Conservation (phyloP, 202 grass and related monocot species). For the Digitaria exilis region DNA sequence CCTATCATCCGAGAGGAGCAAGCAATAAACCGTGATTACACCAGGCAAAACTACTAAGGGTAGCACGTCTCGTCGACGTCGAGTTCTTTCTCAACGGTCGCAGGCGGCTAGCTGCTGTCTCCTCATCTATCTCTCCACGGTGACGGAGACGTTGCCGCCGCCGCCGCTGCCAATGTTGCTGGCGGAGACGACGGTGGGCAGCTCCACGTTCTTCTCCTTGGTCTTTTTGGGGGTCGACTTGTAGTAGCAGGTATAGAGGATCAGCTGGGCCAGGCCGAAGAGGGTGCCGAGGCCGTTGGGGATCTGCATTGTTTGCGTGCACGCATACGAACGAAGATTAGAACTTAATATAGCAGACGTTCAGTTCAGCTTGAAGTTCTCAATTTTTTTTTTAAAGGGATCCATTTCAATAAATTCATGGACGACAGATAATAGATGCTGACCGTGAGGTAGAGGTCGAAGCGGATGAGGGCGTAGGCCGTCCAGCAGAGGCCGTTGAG, state of each 20-base stretch:
- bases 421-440: not conserved
- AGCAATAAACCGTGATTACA: not conserved
- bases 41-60: not conserved
- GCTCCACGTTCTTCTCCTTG: conserved; percentile 44
- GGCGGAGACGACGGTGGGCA: conserved; percentile 33
- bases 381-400: not conserved
- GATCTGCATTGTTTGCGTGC: no score
- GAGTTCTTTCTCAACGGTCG: conserved; percentile 16
- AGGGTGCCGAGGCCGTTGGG: not conserved
- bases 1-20: not conserved
- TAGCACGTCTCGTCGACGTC: not conserved
- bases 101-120: not conserved
- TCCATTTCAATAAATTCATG: not conserved
- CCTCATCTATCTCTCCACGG: conserved; percentile 12
- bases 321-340: not conserved
- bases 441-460: no score
- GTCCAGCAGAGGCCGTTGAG: no score
- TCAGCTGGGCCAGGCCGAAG: conserved; percentile 52
- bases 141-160: conserved; percentile 32
- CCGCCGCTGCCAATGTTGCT: not conserved
- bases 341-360: no score
- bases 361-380: not conserved
- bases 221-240: conserved; percentile 39
- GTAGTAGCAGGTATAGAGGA: conserved; percentile 63
- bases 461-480: no score